These are phyloP conservation scores for Chenopodium berlandieri DNA, from an alignment of 148 eudicot genomes.

Conservation along the genomic window DNA sequence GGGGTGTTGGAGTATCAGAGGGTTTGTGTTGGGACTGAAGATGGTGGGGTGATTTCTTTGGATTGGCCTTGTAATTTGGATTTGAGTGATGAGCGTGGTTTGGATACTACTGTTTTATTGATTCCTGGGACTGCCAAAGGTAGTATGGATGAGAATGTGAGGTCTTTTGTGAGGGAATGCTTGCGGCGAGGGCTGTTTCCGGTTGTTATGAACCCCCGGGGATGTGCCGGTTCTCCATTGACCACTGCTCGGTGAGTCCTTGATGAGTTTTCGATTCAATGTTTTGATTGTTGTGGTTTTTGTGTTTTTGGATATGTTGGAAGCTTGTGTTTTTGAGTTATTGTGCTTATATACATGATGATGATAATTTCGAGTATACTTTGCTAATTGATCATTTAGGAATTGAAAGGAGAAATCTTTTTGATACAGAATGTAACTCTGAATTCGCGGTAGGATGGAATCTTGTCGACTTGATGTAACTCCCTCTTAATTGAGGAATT, in stretches of 20 bases:
- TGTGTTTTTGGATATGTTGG: not conserved
- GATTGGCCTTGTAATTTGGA: slow-evolving; percentile 90
- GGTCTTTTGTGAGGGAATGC: slow-evolving; percentile 57
- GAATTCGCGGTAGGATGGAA: not conserved
- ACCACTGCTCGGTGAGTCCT: slow-evolving; percentile 69
- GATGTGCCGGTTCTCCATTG: slow-evolving; percentile 87
- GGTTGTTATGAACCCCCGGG: slow-evolving; percentile 90
- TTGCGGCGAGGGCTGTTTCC: slow-evolving; percentile 79
- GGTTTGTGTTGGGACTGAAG: slow-evolving; percentile 65
- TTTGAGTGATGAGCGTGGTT: slow-evolving; percentile 64
- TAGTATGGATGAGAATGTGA: slow-evolving; percentile 54
- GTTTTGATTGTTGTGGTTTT: not conserved
- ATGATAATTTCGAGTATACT: not conserved
- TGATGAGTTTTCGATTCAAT: not conserved
- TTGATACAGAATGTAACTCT: not conserved
- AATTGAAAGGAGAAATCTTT: not conserved
- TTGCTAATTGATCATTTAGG: not conserved
- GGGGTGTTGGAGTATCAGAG: slow-evolving; percentile 66
- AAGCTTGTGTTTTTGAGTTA: not conserved
- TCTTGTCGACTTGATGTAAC: not conserved
- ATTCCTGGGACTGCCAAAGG: slow-evolving; percentile 76
- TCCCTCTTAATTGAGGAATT: not conserved
- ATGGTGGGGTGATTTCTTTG: slow-evolving; percentile 82
- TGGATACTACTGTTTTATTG: slow-evolving; percentile 78
- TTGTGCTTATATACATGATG: not conserved